Percentiles rank a stretch among this genome's conserved stretches.
phyloP scores from a whole-genome alignment of 2,329 filamentous ascomycete species.

The Teratosphaeria destructans region DNA sequence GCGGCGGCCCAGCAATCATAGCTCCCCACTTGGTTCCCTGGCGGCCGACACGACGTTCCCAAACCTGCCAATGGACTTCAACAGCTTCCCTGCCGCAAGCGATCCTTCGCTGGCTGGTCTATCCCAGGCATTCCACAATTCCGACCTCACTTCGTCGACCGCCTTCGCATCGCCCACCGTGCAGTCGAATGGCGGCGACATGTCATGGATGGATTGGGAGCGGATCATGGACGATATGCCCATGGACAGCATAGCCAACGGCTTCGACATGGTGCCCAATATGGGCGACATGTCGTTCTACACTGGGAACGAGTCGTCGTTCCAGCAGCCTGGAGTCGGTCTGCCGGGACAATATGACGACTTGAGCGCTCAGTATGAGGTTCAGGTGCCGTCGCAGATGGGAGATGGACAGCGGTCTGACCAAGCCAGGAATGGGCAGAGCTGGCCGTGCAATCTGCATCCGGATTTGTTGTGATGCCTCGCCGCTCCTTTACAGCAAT shows the following conservation, averaged over 20 bases:
- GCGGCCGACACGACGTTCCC: conserved; percentile 2
- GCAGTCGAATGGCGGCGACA: background rate
- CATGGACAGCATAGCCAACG: background rate
- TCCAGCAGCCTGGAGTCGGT: background rate
- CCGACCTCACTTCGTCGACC: background rate
- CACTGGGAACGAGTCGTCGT: background rate
- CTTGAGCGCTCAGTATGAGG: background rate
- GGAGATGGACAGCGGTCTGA: background rate
- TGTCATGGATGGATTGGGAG: conserved; percentile 3
- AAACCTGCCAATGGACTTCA: conserved; percentile 1
- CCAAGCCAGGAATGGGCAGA: background rate
- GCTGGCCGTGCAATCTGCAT: background rate
- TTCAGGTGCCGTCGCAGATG: background rate
- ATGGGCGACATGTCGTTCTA: background rate
- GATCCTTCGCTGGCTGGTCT: background rate
- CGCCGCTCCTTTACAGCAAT: background rate
- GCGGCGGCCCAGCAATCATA: background rate
- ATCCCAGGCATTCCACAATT: background rate
- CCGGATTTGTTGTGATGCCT: background rate
- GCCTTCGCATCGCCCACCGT: background rate
- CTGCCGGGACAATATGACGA: background rate
- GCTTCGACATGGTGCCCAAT: background rate
- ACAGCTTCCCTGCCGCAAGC: background rate
- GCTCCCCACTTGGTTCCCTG: background rate
- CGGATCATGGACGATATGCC: conserved; percentile 3